These are phyloP conservation scores for Fusarium nelsonii DNA, from an alignment of 2,329 filamentous ascomycete species.

Conservation along the genomic window DNA sequence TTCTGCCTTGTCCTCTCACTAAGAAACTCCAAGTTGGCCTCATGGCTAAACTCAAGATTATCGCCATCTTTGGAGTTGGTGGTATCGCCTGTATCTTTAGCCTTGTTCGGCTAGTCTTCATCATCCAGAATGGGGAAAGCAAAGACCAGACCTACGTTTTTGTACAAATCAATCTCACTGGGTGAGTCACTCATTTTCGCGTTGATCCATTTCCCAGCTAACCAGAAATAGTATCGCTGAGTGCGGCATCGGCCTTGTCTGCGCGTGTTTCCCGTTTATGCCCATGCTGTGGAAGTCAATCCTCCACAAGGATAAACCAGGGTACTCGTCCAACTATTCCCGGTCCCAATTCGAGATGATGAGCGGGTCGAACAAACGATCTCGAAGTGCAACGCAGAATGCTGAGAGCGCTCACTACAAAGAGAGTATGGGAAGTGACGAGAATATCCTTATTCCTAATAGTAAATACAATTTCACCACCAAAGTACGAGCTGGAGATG, in stretches of 20 bases:
- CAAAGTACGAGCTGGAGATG: constrained; percentile 5
- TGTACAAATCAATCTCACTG: constrained; percentile 33
- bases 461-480: constrained; percentile 25
- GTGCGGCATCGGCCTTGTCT: constrained; percentile 33
- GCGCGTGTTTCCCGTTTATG: constrained; percentile 36
- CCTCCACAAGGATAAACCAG: constrained; percentile 29
- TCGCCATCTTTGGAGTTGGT: constrained; percentile 28
- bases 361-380: constrained; percentile 17
- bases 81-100: constrained; percentile 30
- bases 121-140: constrained; percentile 30
- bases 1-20: constrained; percentile 20
- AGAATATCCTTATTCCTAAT: constrained; percentile 26
- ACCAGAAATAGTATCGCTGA: constrained; percentile 19
- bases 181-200: not conserved
- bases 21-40: constrained; percentile 35
- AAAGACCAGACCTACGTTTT: constrained; percentile 30
- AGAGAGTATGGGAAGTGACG: constrained; percentile 19
- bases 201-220: not conserved
- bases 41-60: constrained; percentile 30
- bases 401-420: constrained; percentile 9
- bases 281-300: constrained; percentile 39
- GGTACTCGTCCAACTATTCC: constrained; percentile 30
- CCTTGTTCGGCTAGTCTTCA: constrained; percentile 25
- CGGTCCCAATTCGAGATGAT: constrained; percentile 35
- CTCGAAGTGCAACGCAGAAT: constrained; percentile 3